Base-by-base conservation (phyloP, 495 filamentous ascomycete genomes). In the Daldinia concentrica region DNA sequence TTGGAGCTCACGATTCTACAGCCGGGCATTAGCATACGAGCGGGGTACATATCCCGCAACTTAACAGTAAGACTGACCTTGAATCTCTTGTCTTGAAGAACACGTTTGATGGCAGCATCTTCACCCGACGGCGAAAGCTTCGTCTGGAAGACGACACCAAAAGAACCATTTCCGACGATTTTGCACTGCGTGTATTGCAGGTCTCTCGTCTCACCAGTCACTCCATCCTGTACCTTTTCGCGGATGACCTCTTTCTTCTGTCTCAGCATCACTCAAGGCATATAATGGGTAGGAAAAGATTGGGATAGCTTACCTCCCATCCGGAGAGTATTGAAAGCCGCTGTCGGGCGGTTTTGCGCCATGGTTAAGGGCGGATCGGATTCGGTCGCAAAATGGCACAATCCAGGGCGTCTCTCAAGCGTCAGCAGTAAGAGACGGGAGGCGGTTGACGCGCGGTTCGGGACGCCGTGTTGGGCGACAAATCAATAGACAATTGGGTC, bases 111-210 rank as follows among this genome's bases (percentile, higher is more conserved):
- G 77, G 95, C 95, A 64, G 95, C 95, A 82, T 99, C 95, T 79
- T 99, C 95, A 67, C 95, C 95, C 71, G 91, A 95, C 15, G 95
- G 95, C 68, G 95, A 94, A 76, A 99, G 89, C 83, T 98, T 99
- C 32, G 95, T 99, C 81, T 99, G 95, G 79, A 99, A 99, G 68
- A 99, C 95, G 22, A 99, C 95, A 66, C 95, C 95, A 79, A 99
- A 99, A 14, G 95, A 98, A 60, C 95, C 95, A 82, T 99, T 99
- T 74, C 95, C 95, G n/a, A 99, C 95, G 70, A 99, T 98, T 84
- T 99, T 99, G 84, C 95, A 99, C 79, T 99, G 95, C 48, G 95
- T 98, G 77, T 99, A 99, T 78, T 95, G 93, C 82, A 99, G 91
- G 76, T 99, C 95, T 79, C 91, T 91, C 66, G 92, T 94, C 78